Percentiles rank a stretch among this genome's conserved stretches.
phyloP scores from a whole-genome alignment of 2,329 filamentous ascomycete genomes.

The Pseudogymnoascus sp. region DNA sequence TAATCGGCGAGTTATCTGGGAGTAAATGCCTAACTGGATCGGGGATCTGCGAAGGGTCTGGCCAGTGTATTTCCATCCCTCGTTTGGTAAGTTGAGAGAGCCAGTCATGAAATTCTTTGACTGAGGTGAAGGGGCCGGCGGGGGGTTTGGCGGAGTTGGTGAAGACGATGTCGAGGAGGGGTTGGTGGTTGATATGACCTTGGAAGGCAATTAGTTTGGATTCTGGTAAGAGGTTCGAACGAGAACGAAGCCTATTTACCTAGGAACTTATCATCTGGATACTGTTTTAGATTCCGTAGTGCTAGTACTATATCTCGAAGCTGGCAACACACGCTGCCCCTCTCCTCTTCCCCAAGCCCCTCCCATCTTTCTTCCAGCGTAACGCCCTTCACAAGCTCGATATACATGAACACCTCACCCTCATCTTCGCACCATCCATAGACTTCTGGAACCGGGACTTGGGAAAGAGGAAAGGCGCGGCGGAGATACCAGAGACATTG shows the following conservation, averaged over 20 bases:
- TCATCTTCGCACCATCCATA: constrained; percentile 29
- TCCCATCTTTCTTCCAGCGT: constrained; percentile 18
- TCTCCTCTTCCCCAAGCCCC: constrained; percentile 14
- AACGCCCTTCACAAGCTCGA: constrained; percentile 21
- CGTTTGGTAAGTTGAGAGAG: constrained; percentile 19
- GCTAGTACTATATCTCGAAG: constrained; percentile 16
- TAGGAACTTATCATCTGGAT: constrained; percentile 14
- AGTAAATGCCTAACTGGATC: constrained; percentile 23
- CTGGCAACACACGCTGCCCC: constrained; percentile 17
- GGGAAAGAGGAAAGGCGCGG: constrained; percentile 17
- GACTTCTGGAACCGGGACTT: constrained; percentile 32
- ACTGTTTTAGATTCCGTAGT: constrained; percentile 16
- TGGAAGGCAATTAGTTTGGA: background rate
- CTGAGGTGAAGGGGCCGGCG: constrained; percentile 22
- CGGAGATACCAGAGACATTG: constrained; percentile 27
- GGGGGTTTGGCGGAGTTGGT: constrained; percentile 14
- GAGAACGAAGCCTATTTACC: constrained; percentile 11
- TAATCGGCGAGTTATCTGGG: constrained; percentile 25
- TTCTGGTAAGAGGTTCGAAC: background rate
- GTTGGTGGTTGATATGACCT: constrained; percentile 17
- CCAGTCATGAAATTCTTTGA: constrained; percentile 26
- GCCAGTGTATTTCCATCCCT: constrained; percentile 11
- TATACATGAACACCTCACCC: constrained; percentile 25
- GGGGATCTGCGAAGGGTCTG: constrained; percentile 19
- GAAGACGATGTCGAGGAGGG: constrained; percentile 20